A percentile compares a stretch with the other conserved stretches of the same genome.
Conservation (phyloP, 2,329 filamentous ascomycete genomes). For the Leptodontidium sp. region DNA sequence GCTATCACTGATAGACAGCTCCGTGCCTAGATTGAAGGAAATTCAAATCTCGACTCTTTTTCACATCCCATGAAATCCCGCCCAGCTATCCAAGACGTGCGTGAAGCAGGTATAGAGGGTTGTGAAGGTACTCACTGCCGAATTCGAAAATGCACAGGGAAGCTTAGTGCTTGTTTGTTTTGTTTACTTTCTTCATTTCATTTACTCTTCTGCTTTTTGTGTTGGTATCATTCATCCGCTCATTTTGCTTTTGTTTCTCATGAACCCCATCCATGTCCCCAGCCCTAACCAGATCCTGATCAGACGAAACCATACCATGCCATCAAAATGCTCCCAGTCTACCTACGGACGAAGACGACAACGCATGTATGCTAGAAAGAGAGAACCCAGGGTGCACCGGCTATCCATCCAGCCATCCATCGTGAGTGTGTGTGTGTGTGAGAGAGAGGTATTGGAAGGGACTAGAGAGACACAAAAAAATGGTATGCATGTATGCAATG, state of each 20-base stretch:
- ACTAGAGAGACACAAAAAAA: slow-evolving; percentile 5
- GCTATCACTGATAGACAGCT: too few species aligned
- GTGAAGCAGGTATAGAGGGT: too few species aligned
- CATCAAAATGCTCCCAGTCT: slow-evolving; percentile 27
- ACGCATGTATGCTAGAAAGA: slow-evolving; percentile 19
- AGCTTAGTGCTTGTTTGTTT: background rate
- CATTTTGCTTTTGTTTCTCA: background rate
- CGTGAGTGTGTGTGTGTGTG: background rate
- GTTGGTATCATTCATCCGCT: slow-evolving; percentile 12
- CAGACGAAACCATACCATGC: slow-evolving; percentile 18
- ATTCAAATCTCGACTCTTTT: background rate
- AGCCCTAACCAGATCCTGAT: slow-evolving; percentile 18
- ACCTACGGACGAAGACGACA: slow-evolving; percentile 19
- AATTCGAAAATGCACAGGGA: background rate
- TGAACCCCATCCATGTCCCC: slow-evolving; percentile 8
- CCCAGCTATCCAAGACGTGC: too few species aligned
- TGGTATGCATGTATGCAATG: slow-evolving; percentile 34
- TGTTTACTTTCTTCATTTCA: background rate
- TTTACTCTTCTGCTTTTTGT: slow-evolving; percentile 4
- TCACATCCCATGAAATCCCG: background rate
- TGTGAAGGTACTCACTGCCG: background rate
- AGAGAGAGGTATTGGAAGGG: slow-evolving; percentile 10
- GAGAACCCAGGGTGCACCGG: slow-evolving; percentile 21
- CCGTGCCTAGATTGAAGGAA: too few species aligned
- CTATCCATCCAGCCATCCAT: slow-evolving; percentile 27